Evolutionary conservation across 352 stramenopile species (phyloP).

Genomic region (Peronospora belbahrii): DNA sequence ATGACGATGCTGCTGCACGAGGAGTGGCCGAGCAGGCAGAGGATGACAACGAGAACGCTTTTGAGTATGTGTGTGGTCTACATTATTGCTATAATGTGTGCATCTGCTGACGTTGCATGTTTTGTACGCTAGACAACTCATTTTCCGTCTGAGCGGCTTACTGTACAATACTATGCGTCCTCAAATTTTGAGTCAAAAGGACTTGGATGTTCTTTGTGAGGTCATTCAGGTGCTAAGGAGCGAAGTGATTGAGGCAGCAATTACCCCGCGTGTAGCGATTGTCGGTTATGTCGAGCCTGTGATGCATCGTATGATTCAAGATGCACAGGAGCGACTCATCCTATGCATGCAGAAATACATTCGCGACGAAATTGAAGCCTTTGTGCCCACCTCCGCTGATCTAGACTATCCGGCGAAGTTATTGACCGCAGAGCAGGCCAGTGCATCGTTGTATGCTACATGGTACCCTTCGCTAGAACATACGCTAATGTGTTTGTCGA

Average conservation of each 20-base stretch:
- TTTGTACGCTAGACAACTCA: slow-evolving; percentile 38
- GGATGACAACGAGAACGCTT: slow-evolving; percentile 47
- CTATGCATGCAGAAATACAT: slow-evolving; percentile 82
- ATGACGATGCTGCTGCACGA: background rate
- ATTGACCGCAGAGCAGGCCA: slow-evolving; percentile 19
- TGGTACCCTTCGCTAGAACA: slow-evolving; percentile 82
- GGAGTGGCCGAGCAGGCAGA: slow-evolving; percentile 23
- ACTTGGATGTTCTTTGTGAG: slow-evolving; percentile 71
- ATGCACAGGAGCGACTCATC: slow-evolving; percentile 76
- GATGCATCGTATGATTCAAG: slow-evolving; percentile 80
- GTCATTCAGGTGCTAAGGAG: slow-evolving; percentile 68
- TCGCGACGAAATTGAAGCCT: slow-evolving; percentile 76
- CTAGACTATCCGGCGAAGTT: slow-evolving; percentile 75
- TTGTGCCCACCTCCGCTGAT: slow-evolving; percentile 40
- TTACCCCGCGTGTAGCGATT: slow-evolving; percentile 41
- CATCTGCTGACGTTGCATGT: background rate
- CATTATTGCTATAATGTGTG: background rate
- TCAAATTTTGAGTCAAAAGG: slow-evolving; percentile 61
- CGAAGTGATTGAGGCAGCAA: slow-evolving; percentile 68
- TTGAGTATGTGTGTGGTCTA: slow-evolving; percentile 53
- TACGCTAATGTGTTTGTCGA: slow-evolving; percentile 79
- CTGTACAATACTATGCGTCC: slow-evolving; percentile 69
- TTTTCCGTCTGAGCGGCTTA: slow-evolving; percentile 66
- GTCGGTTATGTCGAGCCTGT: slow-evolving; percentile 60
- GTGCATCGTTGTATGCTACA: slow-evolving; percentile 55